Conservation (phyloP, 345 rosid species). For the Eucalyptus regnans region DNA sequence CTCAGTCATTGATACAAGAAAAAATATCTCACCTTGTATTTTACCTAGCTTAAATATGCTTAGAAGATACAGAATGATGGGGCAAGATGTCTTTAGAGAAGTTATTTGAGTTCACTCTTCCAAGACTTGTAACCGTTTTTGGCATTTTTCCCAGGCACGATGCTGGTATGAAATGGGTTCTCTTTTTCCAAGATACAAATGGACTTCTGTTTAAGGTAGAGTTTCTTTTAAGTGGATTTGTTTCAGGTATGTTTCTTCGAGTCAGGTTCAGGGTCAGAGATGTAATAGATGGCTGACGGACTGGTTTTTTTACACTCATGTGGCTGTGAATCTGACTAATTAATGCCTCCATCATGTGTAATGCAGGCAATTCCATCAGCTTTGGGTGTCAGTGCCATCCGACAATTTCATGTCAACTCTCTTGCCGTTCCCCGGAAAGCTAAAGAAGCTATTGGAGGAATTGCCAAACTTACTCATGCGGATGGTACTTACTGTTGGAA, state of each 20-base stretch:
- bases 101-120: neutral
- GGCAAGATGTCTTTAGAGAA: neutral
- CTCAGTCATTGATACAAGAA: neutral
- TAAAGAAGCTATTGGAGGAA: slow-evolving; percentile 98
- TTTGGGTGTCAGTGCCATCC: slow-evolving; percentile 81
- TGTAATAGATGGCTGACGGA: neutral
- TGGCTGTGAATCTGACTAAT: neutral
- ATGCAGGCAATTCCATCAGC: slow-evolving; percentile 90
- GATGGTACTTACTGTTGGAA: slow-evolving; percentile 47
- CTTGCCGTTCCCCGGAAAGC: slow-evolving; percentile 98
- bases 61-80: neutral
- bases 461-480: slow-evolving; percentile 69
- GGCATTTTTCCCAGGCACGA: slow-evolving; percentile 38
- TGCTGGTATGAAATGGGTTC: slow-evolving; percentile 76
- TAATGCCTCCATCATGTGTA: neutral
- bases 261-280: neutral
- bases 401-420: slow-evolving; percentile 88
- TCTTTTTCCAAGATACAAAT: slow-evolving; percentile 97
- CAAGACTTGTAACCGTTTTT: neutral
- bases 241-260: neutral
- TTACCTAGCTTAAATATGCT: neutral
- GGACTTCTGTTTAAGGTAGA: slow-evolving; percentile 93
- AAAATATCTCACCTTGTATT: neutral
- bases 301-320: neutral
- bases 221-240: neutral